A percentile compares a stretch with the other conserved stretches of the same genome.
Evolutionary conservation across 106 monocot species (phyloP).

Genomic region (Narthecium ossifragum): DNA sequence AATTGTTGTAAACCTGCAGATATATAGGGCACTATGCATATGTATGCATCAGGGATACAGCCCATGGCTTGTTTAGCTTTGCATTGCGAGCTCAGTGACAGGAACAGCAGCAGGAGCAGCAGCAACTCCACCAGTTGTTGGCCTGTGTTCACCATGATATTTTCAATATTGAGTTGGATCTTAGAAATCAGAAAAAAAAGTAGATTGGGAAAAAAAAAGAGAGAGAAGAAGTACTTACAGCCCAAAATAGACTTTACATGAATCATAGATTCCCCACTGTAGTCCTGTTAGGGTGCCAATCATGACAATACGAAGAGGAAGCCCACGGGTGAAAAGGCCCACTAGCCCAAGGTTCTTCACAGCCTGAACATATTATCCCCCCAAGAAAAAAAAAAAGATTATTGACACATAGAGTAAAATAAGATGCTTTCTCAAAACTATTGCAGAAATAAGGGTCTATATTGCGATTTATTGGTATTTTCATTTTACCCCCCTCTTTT

Average conservation of each 20-base stretch:
- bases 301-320: slow-evolving; percentile 33
- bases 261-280: slow-evolving; percentile 36
- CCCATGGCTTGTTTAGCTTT: neutral
- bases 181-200: neutral
- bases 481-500: too few relatives aligned
- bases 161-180: neutral
- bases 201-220: neutral
- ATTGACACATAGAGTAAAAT: neutral
- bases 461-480: too few relatives aligned
- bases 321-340: slow-evolving; percentile 31
- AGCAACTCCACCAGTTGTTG: slow-evolving; percentile 10
- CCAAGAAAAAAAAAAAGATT: neutral
- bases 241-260: slow-evolving; percentile 34
- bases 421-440: neutral
- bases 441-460: neutral
- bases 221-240: slow-evolving; percentile 12
- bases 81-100: neutral
- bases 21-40: neutral
- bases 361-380: slow-evolving; percentile 4
- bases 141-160: neutral
- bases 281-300: slow-evolving; percentile 29
- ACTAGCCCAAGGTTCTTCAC: slow-evolving; percentile 26
- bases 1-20: neutral
- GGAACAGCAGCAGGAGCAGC: neutral
- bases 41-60: neutral